Conservation (phyloP, 1,284 basidiomycete genomes). For the Moesziomyces globuligerus region DNA sequence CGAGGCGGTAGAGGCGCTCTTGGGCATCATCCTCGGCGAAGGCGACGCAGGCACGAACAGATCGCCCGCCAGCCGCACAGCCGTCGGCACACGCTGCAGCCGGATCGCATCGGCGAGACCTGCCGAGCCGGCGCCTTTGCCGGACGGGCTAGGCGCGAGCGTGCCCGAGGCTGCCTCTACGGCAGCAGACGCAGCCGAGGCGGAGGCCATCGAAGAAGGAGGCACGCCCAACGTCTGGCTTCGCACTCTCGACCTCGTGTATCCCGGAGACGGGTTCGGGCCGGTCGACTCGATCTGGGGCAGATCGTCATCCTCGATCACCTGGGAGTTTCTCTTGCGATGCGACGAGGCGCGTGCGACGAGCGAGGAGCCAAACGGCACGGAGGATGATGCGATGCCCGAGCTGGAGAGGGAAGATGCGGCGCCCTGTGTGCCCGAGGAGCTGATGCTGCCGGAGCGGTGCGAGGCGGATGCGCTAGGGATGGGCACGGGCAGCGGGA, state of each 20-base stretch:
- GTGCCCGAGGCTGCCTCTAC: conserved; percentile 14
- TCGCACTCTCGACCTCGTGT: conserved; percentile 48
- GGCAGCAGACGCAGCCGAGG: conserved; percentile 7
- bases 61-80: conserved; percentile 71
- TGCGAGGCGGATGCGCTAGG: conserved; percentile 31
- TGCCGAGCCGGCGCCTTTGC: conserved; percentile 6
- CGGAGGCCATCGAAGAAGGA: conserved; percentile 10
- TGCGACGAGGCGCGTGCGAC: conserved; percentile 9
- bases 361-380: conserved; percentile 26
- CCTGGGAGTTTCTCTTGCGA: conserved; percentile 29
- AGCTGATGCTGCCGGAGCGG: conserved; percentile 40
- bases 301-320: conserved; percentile 30
- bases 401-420: conserved; percentile 35
- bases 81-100: conserved; percentile 71
- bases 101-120: conserved; percentile 69
- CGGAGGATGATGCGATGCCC: conserved; percentile 24
- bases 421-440: conserved; percentile 41
- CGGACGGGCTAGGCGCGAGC: conserved; percentile 28
- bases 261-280: conserved; percentile 9
- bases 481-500: conserved; percentile 43
- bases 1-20: conserved; percentile 35
- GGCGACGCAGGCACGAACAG: conserved; percentile 57
- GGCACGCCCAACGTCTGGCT: conserved; percentile 52
- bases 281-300: conserved; percentile 8
- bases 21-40: conserved; percentile 36